Base-by-base conservation (phyloP, 176 grass and related monocot species). In the Oryza brachyantha region DNA sequence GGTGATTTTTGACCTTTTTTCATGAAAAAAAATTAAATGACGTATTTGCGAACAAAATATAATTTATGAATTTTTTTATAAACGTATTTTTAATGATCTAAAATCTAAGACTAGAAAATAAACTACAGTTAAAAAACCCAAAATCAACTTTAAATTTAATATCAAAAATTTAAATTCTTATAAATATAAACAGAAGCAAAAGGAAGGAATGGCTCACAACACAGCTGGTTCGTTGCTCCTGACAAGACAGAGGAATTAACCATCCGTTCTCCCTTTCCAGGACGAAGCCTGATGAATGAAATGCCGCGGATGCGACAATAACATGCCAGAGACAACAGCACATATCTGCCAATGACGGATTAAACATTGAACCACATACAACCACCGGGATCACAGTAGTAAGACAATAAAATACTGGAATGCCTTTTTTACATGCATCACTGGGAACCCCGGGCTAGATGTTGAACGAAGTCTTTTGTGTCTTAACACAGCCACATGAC, bases 391-490 rank as follows among this genome's bases (percentile, higher is more conserved):
- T 45, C 1, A 13, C 43, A 65, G 39, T 68, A 78, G 38, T 48
- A 61, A 74, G 25, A 25, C 76, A 57, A 36, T 28, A 75, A 7
- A 88, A 79, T 39, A 70, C 34, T 29, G 63, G 70, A 69, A 75
- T 80, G 48, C 19, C 1, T 75, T 68, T 55, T 81, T 72, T 72
- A 85, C 87, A 85, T 38, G 77, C 72, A 81, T 62, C 52, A 76
- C 25, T 9, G 43, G 41, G 27, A 46, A 21, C 64, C 63, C 72
- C 2, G 9, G 81, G 45, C 55, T 80, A 34, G 85, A 80, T 40
- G 22, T 27, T 46, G 22, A 61, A 70, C 22, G 3, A 34, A 67
- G 58, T 85, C 57, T 71, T 58, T 65, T 0, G 40, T 64, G 65
- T 59, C 41, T 80, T 76, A 54, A 81, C 36, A 14, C 32, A 3